Percentiles rank a stretch among this genome's conserved stretches.
Evolutionary conservation across 306 rosid species (phyloP).

Genomic region (Medicago ruthenica): DNA sequence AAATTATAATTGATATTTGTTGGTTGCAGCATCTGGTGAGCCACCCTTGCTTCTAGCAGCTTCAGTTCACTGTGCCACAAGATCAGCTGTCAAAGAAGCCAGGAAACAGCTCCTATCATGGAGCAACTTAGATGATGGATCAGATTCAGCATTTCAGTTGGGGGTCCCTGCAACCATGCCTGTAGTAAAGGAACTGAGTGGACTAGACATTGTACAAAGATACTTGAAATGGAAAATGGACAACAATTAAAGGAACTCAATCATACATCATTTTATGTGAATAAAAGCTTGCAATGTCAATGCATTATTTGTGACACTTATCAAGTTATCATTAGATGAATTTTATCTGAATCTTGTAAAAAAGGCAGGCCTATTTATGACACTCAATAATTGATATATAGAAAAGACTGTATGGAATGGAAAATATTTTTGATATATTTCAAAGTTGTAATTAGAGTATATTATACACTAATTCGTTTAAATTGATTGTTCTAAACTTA

Average conservation of each 20-base stretch:
- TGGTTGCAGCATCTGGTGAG: constrained; percentile 86
- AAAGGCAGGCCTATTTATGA: no score
- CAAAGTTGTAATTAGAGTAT: constrained; percentile 5
- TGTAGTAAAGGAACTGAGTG: constrained; percentile 76
- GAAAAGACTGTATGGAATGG: not conserved
- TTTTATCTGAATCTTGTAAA: not conserved
- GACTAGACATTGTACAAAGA: constrained; percentile 72
- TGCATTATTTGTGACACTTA: not conserved
- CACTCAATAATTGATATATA: not conserved
- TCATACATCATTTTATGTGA: not conserved
- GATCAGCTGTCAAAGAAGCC: constrained; percentile 77
- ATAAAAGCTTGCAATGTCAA: not conserved
- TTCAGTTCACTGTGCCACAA: constrained; percentile 83
- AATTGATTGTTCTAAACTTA: no score
- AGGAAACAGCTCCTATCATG: constrained; percentile 70
- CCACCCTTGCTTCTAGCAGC: constrained; percentile 84
- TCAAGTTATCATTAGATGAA: not conserved
- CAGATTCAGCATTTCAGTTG: constrained; percentile 57
- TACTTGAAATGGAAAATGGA: constrained; percentile 73
- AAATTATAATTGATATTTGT: constrained; percentile 19
- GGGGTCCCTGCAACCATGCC: constrained; percentile 90
- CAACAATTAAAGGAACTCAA: constrained; percentile 25
- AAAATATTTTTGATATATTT: constrained; percentile 29
- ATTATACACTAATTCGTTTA: not conserved
- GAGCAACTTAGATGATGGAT: constrained; percentile 50